Evolutionary conservation across 208 protist species (phyloP), one percentile per base, ranked within the genome.

Genomic region (Trypanosoma avium): DNA sequence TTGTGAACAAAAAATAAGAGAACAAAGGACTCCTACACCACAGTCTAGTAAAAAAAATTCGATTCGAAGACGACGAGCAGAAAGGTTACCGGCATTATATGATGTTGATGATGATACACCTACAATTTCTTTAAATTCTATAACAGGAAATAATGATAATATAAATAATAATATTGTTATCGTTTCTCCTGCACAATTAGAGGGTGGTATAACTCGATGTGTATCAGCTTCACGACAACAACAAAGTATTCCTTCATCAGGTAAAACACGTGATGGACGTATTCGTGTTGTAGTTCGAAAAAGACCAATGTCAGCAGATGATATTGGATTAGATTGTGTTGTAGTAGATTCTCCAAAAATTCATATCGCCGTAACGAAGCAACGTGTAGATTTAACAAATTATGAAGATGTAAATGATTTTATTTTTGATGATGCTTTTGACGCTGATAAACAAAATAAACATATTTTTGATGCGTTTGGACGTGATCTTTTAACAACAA

Each of bases 371-470:
- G 77, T 90, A 29, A 78, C 66, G 17, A 95, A 93, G 71, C 80
- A 93, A 27, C 90, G 95, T 30, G 82, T 99, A 13, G 97, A 99
- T 75, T 67, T 99, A n/a, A 92, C 76, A 24, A 95, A 96, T 64
- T 98, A 97, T 68, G 93, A 89, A 27, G 91, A 98, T 62, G 80
- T 83, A 36, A 97, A 97, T 56, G 81, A 90, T 33, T 99, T 98
- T 75, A 50, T 62, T 22, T 99, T 99, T 78, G 97, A 99, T 70
- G 74, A 85, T 38, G 93, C 93, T 36, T 98, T 98, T 62, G 80
- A 83, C 50, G 79, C 88, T 19, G 60, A 53, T 29, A 58, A 61
- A 17, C 70, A 64, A 53, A 98, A 98, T 59, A 64, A 81, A 26
- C 70, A 92, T 33, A 59, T 99, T 13, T 98, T 98, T 73, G 45